Conservation (phyloP, 768 basidiomycete species). For the Clitopilus passeckerianus region DNA sequence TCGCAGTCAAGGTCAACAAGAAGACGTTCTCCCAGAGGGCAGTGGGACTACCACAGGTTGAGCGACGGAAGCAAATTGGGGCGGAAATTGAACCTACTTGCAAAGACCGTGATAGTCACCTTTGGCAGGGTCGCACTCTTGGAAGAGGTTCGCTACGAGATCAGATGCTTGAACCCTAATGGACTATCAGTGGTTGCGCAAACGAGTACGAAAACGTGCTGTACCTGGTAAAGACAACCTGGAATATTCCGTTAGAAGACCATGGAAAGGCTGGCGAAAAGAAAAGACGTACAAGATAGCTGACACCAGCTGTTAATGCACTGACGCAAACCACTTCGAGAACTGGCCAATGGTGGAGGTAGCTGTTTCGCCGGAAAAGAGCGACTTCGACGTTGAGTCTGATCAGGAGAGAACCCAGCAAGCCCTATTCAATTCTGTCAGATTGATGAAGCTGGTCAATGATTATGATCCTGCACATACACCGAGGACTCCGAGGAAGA, state of each 20-base stretch:
- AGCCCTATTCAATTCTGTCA: conserved; percentile 37
- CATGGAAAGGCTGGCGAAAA: not conserved
- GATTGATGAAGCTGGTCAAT: not conserved
- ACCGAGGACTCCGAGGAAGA: conserved; percentile 56
- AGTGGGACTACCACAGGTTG: conserved; percentile 39
- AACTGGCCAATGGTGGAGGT: conserved; percentile 55
- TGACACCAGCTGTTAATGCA: conserved; percentile 65
- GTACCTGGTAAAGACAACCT: conserved; percentile 68
- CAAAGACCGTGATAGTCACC: conserved; percentile 74
- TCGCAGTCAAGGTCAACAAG: conserved; percentile 56
- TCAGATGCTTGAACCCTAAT: conserved; percentile 70
- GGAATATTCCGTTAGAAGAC: not conserved
- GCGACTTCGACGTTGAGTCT: conserved; percentile 62
- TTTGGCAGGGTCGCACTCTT: conserved; percentile 70
- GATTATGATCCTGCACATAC: conserved; percentile 25
- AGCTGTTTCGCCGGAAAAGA: conserved; percentile 52
- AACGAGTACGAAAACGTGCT: not conserved
- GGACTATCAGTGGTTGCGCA: conserved; percentile 1
- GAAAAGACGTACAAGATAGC: conserved; percentile 48
- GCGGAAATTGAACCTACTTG: conserved; percentile 45
- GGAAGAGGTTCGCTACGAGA: conserved; percentile 78
- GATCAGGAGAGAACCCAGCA: conserved; percentile 62
- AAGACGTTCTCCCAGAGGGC: conserved; percentile 68
- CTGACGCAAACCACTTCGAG: conserved; percentile 59
- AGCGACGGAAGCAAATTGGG: not conserved